A percentile compares a stretch with the other conserved stretches of the same genome.
Conservation (phyloP, 306 rosid genomes). For the Vigna trinervia region DNA sequence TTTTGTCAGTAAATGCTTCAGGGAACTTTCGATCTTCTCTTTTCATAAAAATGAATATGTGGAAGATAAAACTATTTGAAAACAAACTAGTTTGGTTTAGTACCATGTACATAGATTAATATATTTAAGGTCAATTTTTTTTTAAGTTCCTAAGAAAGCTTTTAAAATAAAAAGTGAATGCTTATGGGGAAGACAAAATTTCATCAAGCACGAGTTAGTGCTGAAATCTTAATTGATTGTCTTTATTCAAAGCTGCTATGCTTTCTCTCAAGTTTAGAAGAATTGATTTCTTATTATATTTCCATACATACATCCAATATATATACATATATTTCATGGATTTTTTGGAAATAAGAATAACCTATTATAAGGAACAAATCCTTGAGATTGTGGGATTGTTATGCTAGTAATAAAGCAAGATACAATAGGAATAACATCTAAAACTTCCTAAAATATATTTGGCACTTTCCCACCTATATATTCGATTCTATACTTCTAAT, state of each 20-base stretch:
- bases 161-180: not conserved
- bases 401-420: no score
- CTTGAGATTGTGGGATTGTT: no score
- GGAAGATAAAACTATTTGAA: slow-evolving; percentile 23
- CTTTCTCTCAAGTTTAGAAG: not conserved
- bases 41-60: slow-evolving; percentile 13
- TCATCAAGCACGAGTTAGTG: slow-evolving; percentile 21
- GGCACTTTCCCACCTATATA: not conserved
- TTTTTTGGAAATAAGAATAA: no score
- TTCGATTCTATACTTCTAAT: not conserved
- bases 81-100: slow-evolving; percentile 9
- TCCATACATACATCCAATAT: no score
- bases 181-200: not conserved
- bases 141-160: not conserved
- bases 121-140: not conserved
- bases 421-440: no score
- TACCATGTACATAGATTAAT: slow-evolving; percentile 7
- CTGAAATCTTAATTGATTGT: slow-evolving; percentile 5
- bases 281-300: no score
- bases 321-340: no score
- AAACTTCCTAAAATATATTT: no score
- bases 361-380: no score
- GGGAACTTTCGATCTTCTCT: not conserved
- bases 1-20: slow-evolving; percentile 8
- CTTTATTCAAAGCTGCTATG: slow-evolving; percentile 15